Evolutionary conservation across 495 filamentous ascomycete species (phyloP), one percentile per base, ranked within the genome.

Genomic region (Talaromyces borbonicus): DNA sequence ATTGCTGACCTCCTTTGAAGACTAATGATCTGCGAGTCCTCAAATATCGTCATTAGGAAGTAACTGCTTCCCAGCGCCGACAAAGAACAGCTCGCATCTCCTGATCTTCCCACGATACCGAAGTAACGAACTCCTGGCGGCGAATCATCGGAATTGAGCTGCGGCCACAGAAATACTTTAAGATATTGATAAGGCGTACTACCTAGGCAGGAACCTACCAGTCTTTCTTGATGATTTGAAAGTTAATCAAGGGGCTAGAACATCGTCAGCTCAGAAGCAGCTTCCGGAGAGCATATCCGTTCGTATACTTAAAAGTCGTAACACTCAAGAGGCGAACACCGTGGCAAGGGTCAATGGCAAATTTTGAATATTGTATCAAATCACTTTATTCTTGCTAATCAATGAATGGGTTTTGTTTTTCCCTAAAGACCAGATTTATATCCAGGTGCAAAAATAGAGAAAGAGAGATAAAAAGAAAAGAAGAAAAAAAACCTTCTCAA

Each of bases 71-170:
- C 38, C 19, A 41, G 2, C 15, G 19, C 26, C 22, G 20, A 41
- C 12, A 24, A 12, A 26, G 26, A 41, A 26, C 38, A 14, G 14
- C 38, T 41, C 38, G 26, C 19, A 26, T n/a, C 23, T 7, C 22
- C 22, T 23, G 38, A 41, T n/a, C 20, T 25, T 25, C 19, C 12
- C 20, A 14, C 11, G 38, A 32, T 25, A 31, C 43, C 43, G 18
- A 46, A 23, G 24, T n/a, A 46, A 46, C 26, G 16, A 4, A 36
- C 14, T 23, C 30, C 43, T 35, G 43, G 31, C 25, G 43, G 43
- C 43, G 12, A 46, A 46, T 12, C 15, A 11, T 18, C 43, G 43
- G 43, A 46, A 46, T 15, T 24, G 5, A 46, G n/a, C 30, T 46
- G 43, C 43, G 43, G 19, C 27, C 30, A 32, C 11, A 46, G 31